phyloP scores from a whole-genome alignment of 306 rosid genomes.

The Vigna reflexopilosa region DNA sequence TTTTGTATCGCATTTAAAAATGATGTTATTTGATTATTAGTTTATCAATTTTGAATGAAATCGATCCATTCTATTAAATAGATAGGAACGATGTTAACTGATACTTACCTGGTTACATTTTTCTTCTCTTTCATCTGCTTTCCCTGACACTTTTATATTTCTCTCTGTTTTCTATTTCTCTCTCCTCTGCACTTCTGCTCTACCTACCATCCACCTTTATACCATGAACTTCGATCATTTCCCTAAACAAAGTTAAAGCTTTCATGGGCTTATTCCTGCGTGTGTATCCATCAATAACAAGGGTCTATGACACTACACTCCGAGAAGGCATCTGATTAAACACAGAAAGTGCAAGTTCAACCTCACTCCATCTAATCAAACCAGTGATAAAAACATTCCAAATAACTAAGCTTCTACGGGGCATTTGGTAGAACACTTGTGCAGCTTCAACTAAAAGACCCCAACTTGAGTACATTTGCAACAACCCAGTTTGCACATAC shows the following conservation, averaged over 20 bases:
- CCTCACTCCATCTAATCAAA: background rate
- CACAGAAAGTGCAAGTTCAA: background rate
- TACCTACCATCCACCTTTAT: background rate
- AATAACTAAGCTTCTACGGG: background rate
- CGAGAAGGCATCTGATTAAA: slow-evolving; percentile 5
- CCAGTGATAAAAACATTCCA: slow-evolving; percentile 13
- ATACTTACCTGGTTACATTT: no score
- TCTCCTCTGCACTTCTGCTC: no score
- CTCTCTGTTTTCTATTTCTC: no score
- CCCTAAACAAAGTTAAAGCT: slow-evolving; percentile 5
- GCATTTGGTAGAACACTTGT: slow-evolving; percentile 11
- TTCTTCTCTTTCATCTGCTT: no score
- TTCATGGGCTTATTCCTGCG: background rate
- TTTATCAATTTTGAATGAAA: no score
- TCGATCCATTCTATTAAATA: no score
- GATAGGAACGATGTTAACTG: no score
- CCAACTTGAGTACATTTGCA: background rate
- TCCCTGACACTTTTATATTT: no score
- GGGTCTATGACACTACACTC: slow-evolving; percentile 1
- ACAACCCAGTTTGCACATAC: background rate
- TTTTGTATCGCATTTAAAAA: no score
- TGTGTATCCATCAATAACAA: slow-evolving; percentile 10
- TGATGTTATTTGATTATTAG: no score
- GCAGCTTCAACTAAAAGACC: background rate
- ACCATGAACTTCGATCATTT: background rate